Percentiles rank a stretch among this genome's conserved stretches.
Conservation (phyloP, 306 rosid species). For the Quercus variabilis region DNA sequence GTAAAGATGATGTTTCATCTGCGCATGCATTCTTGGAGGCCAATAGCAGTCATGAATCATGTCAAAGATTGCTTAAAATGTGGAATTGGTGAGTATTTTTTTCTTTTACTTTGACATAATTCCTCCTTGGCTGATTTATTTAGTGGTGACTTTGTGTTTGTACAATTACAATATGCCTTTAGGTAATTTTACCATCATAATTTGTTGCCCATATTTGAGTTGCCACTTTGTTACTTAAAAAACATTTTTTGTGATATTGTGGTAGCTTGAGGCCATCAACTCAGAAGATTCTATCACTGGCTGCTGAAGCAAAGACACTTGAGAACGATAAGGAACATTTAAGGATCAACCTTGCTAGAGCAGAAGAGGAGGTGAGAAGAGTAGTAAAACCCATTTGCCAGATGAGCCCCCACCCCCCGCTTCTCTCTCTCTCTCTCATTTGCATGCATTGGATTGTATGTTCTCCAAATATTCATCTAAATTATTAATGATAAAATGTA, state of each 20-base stretch:
- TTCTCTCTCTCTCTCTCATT: too few species aligned
- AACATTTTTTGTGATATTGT: slow-evolving; percentile 14
- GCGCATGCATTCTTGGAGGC: slow-evolving; percentile 60
- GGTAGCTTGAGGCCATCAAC: slow-evolving; percentile 70
- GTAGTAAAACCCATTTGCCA: neutral
- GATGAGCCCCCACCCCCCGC: neutral
- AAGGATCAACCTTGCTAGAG: slow-evolving; percentile 69
- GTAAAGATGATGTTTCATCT: slow-evolving; percentile 40
- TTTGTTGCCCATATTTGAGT: neutral
- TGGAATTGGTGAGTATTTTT: slow-evolving; percentile 63
- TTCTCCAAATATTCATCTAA: slow-evolving; percentile 15
- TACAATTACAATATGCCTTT: neutral
- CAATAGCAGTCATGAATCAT: slow-evolving; percentile 47
- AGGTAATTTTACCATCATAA: neutral
- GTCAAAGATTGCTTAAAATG: slow-evolving; percentile 57
- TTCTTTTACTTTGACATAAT: neutral
- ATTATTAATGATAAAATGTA: slow-evolving; percentile 17
- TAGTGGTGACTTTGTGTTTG: neutral
- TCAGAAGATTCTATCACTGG: slow-evolving; percentile 56
- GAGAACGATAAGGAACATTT: slow-evolving; percentile 79
- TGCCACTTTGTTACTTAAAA: neutral
- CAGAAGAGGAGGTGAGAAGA: slow-evolving; percentile 86
- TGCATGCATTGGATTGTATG: slow-evolving; percentile 9
- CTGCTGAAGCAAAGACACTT: slow-evolving; percentile 58
- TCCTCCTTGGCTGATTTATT: neutral